Evolutionary conservation across 805 yeast species (phyloP), one percentile per base, ranked within the genome.

Genomic region (Priceomyces medius): DNA sequence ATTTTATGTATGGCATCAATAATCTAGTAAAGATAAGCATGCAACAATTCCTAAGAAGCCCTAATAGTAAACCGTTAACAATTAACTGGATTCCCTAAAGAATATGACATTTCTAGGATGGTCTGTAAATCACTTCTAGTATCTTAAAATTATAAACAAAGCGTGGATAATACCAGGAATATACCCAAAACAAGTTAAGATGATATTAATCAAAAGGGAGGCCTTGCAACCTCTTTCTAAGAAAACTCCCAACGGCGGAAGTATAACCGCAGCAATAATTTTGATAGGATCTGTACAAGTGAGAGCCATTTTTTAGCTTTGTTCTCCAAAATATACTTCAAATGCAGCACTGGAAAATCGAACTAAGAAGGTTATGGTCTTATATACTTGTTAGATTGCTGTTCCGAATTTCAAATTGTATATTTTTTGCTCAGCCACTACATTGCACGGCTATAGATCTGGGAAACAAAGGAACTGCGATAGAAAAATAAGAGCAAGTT

Each of bases 111-210:
- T n/a, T n/a, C n/a, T n/a, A n/a, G n/a, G n/a, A n/a, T n/a, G n/a
- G n/a, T n/a, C n/a, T n/a, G n/a, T n/a, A n/a, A n/a, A n/a, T n/a
- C n/a, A n/a, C n/a, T n/a, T n/a, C 42, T 44, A 61, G 44, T 65
- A 59, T 51, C 50, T 60, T 42, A 65, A 49, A 31, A 80, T 77
- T 35, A 82, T 67, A 54, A 77, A 82, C 37, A 82, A 63, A 4
- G 88, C 82, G 53, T 83, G 88, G 12, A 83, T 56, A 38, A 81
- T 73, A 44, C 87, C 95, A 2, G 95, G 95, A 48, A 86, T 64
- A 64, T 81, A 85, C 31, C 90, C 93, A 44, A 87, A 71, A 47
- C 80, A 59, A 17, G 90, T 81, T 55, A 87, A 73, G 32, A 86
- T 53, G 36, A 84, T 63, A 64, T 85, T 84, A 55, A 86, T 68